These are phyloP conservation scores for Thermochaetoides thermophila DNA, from an alignment of 495 filamentous ascomycete species.

Conservation along the genomic window DNA sequence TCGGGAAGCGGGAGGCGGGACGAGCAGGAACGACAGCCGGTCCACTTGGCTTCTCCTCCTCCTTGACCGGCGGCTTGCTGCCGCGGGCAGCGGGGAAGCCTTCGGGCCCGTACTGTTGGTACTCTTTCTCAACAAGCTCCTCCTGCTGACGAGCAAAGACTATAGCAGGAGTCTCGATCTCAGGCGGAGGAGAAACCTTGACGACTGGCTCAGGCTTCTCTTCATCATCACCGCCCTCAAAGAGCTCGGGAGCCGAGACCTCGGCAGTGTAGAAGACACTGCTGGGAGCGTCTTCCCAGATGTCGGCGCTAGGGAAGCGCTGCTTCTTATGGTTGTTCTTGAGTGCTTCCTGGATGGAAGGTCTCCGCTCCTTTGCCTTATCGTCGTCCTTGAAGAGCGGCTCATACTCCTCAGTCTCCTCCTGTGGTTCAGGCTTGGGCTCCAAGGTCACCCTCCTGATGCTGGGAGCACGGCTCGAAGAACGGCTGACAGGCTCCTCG, in stretches of 20 bases:
- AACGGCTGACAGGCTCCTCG: not conserved
- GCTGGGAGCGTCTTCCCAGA: slow-evolving; percentile 94
- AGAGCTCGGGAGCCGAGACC: slow-evolving; percentile 64
- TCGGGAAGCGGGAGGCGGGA: slow-evolving; percentile 62
- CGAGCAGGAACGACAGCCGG: slow-evolving; percentile 34
- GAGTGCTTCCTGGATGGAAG: slow-evolving; percentile 31
- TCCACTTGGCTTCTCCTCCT: slow-evolving; percentile 27
- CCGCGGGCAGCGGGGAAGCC: slow-evolving; percentile 32
- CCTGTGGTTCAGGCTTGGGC: slow-evolving; percentile 54
- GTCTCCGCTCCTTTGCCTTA: slow-evolving; percentile 26
- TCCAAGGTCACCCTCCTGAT: slow-evolving; percentile 27
- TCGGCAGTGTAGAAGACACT: slow-evolving; percentile 71
- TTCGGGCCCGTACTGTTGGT: slow-evolving; percentile 17
- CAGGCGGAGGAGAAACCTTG: slow-evolving; percentile 16
- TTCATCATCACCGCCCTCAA: slow-evolving; percentile 39
- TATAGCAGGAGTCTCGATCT: slow-evolving; percentile 35
- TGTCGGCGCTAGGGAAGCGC: slow-evolving; percentile 82
- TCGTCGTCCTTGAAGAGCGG: slow-evolving; percentile 85
- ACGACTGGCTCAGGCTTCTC: slow-evolving; percentile 21
- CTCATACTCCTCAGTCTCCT: slow-evolving; percentile 89
- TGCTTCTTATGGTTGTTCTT: slow-evolving; percentile 49
- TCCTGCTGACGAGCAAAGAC: slow-evolving; percentile 40
- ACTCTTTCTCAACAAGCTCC: slow-evolving; percentile 38
- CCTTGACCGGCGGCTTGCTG: slow-evolving; percentile 33
- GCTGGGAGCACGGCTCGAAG: slow-evolving; percentile 54